phyloP scores from a whole-genome alignment of 2,329 filamentous ascomycete genomes.

The Didymella glomerata region DNA sequence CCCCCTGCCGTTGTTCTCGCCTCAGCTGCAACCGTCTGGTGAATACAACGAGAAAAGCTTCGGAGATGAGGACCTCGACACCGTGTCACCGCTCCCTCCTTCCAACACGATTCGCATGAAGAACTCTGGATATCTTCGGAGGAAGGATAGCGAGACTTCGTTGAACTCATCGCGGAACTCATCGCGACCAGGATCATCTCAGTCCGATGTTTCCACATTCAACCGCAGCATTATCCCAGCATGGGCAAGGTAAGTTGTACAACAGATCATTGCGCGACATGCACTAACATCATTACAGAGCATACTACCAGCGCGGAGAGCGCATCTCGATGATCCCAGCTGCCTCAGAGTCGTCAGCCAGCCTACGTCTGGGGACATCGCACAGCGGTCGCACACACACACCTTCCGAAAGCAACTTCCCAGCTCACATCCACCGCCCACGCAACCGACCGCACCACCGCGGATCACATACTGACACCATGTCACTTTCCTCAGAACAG shows the following conservation, averaged over 20 bases:
- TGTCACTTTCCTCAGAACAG: slow-evolving; percentile 42
- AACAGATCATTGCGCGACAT: neutral
- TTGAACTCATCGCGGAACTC: slow-evolving; percentile 45
- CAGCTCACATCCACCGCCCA: slow-evolving; percentile 49
- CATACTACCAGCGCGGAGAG: slow-evolving; percentile 51
- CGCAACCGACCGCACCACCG: slow-evolving; percentile 50
- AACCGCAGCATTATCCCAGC: slow-evolving; percentile 49
- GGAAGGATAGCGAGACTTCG: slow-evolving; percentile 47
- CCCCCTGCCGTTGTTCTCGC: slow-evolving; percentile 49
- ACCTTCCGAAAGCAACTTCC: slow-evolving; percentile 51
- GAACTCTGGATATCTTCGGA: slow-evolving; percentile 49
- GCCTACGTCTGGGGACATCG: slow-evolving; percentile 44
- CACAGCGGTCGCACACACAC: slow-evolving; percentile 49
- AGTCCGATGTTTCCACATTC: slow-evolving; percentile 48
- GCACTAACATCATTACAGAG: slow-evolving; percentile 32
- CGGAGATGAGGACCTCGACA: slow-evolving; percentile 50
- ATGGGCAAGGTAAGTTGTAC: slow-evolving; percentile 46
- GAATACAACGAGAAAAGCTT: slow-evolving; percentile 44
- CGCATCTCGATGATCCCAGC: slow-evolving; percentile 46
- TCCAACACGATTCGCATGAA: slow-evolving; percentile 50
- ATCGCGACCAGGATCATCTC: slow-evolving; percentile 47
- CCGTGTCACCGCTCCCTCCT: slow-evolving; percentile 49
- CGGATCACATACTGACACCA: slow-evolving; percentile 40
- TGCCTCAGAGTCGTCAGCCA: slow-evolving; percentile 47
- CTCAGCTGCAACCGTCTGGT: slow-evolving; percentile 25